Base-by-base conservation (phyloP, 257 asterid genomes). In the Thymus mandschuricus region DNA sequence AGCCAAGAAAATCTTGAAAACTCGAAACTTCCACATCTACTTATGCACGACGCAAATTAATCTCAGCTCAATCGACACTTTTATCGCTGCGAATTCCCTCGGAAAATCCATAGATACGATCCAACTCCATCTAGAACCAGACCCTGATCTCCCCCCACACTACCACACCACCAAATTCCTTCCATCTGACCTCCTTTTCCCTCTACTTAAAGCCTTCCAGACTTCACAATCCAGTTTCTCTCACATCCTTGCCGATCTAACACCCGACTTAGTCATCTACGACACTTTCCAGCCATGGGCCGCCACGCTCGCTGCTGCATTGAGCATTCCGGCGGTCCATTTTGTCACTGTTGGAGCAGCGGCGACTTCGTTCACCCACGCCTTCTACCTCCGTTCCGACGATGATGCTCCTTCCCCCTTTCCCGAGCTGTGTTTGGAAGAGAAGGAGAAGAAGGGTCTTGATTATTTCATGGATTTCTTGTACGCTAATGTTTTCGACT, bases 221-320 rank as follows among this genome's bases (percentile, higher is more conserved):
- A 57, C 28, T 15, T 49, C 81, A 0, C 5, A 30, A 8, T 27
- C 55, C 54, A 27, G 38, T 60, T 71, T 77, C 65, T 58, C 74
- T 1, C 15, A 55, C 10, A 59, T 77, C 66, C 6, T 77, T 38
- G 6, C 35, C n/a, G 8, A 48, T 6, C 43, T 54, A 5, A 43
- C 33, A 1, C 80, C 71, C 1, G 12, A 38, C 64, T 2, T 75
- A 2, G 15, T 75, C 52, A 33, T 75, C 41, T 75, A 15, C 40
- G 75, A 69, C 30, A 10, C 13, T 6, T 62, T 69, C 67, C 75
- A 69, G 38, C 62, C 80, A 0, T 75, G 79, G 80, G 75, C 80
- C 8, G 66, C 71, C 13, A 8, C 21, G 3, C 1, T 46, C 9
- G 66, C 75, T 15, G 58, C 66, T 2, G 48, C 45, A 0, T 0